Base-by-base conservation (phyloP, 177 flowering plant species). In the Vitis hybrid region DNA sequence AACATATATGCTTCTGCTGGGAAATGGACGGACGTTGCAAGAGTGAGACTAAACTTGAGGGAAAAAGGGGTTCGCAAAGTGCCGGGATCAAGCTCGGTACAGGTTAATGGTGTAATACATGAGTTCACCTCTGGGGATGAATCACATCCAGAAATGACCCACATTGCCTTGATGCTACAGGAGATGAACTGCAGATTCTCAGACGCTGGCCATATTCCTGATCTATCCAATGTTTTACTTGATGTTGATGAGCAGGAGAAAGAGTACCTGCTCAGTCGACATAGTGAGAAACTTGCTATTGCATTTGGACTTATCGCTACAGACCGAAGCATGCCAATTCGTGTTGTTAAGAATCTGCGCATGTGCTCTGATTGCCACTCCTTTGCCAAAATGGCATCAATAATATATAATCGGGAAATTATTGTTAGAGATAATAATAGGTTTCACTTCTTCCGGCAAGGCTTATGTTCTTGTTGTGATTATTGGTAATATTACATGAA, bases 291-390 rank as follows among this genome's bases (percentile, higher is more conserved):
- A 73, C 76, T 84, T n/a, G 90, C 93, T 6, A 71, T 89, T 48
- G 88, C 88, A 9, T 86, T 76, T 69, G 92, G 87, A n/a, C 82
- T 90, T 2, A 80, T 90, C 29, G 74, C 77, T 48, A 83, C 85
- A 1, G 57, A 15, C 0, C 69, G 50, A 51, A 82, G 83, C 14
- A 71, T 7, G 51, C 81, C 85, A 3, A 76, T 90, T 21, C 86
- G 87, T 16, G 77, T 90, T 19, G 78, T 81, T 2, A 90, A 90
- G 81, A 90, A 90, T 69, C 85, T 89, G 13, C 62, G 91, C 16
- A 83, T 83, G 66, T 87, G 93, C 72, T 64, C 81, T 52, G 95
- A 90, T 66, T 90, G 95, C 67, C 92, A 87, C 65, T 62, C 87
- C 7, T 83, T 84, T 64, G 85, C 83, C 15, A 90, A 88, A 65